A percentile compares a stretch with the other conserved stretches of the same genome.
Evolutionary conservation across 116 monocot species (phyloP).

Genomic region (Cymodocea nodosa): DNA sequence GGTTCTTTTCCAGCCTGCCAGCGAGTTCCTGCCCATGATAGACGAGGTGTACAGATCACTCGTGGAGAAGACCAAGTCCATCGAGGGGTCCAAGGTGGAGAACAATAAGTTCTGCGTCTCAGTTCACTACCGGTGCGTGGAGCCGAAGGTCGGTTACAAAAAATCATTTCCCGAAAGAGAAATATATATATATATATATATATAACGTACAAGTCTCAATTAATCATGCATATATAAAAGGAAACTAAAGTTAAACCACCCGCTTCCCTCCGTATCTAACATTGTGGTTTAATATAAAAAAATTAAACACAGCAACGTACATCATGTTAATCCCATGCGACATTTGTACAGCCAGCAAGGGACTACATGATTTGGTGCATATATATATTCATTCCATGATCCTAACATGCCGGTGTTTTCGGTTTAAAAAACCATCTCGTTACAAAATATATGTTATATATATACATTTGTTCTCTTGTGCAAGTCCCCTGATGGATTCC

Average conservation of each 20-base stretch:
- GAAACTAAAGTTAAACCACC: no score
- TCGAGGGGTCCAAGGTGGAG: slow-evolving; percentile 46
- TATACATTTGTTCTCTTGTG: neutral
- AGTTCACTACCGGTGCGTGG: slow-evolving; percentile 62
- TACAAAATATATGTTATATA: neutral
- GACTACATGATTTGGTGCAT: neutral
- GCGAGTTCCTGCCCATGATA: slow-evolving; percentile 71
- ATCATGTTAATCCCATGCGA: no score
- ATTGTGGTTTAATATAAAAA: no score
- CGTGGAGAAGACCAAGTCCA: slow-evolving; percentile 26
- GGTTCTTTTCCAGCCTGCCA: slow-evolving; percentile 56
- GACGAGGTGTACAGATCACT: slow-evolving; percentile 42
- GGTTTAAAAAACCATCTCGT: neutral
- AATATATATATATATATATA: no score
- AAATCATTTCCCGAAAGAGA: no score
- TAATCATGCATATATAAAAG: no score
- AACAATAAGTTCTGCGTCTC: slow-evolving; percentile 64
- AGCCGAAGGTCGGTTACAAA: slow-evolving; percentile 28
- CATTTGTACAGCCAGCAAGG: neutral
- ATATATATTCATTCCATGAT: no score
- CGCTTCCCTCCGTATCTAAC: neutral
- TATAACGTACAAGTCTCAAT: no score
- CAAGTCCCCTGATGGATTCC: neutral
- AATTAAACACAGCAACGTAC: no score
- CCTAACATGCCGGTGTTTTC: no score